Percentiles rank a stretch among this genome's conserved stretches.
Conservation (phyloP, 306 rosid genomes). For the Hippophae gyantsensis region DNA sequence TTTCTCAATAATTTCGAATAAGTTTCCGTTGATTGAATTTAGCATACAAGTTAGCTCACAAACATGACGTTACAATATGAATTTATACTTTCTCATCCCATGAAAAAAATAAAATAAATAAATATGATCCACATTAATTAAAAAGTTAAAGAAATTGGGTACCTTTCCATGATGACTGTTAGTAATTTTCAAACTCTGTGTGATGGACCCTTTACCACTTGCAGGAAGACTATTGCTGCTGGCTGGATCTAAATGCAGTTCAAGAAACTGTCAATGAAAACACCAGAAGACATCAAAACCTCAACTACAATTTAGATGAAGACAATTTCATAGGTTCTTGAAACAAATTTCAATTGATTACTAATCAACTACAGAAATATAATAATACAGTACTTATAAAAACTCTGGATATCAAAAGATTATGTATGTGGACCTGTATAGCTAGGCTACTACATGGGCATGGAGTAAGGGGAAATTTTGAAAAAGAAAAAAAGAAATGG, state of each 20-base stretch:
- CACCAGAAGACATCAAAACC: constrained; percentile 25
- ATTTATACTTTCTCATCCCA: too few species aligned
- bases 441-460: too few species aligned
- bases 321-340: constrained; percentile 12
- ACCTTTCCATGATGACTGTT: constrained; percentile 98
- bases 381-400: background rate
- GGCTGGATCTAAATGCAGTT: constrained; percentile 90
- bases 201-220: constrained; percentile 60
- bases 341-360: constrained; percentile 4
- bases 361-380: background rate
- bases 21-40: too few species aligned
- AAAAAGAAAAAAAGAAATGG: too few species aligned
- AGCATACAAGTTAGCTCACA: too few species aligned
- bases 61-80: too few species aligned
- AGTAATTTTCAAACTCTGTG: constrained; percentile 71
- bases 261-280: constrained; percentile 70
- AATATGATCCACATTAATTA: background rate
- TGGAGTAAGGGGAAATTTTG: too few species aligned
- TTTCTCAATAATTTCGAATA: too few species aligned
- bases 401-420: too few species aligned
- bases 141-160: constrained; percentile 12
- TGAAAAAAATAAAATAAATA: too few species aligned
- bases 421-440: too few species aligned
- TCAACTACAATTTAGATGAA: background rate
- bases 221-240: constrained; percentile 65